Evolutionary conservation across 192 early-diverging fungal species (phyloP), one percentile per base, ranked within the genome.

Genomic region (Coemansia sp.): DNA sequence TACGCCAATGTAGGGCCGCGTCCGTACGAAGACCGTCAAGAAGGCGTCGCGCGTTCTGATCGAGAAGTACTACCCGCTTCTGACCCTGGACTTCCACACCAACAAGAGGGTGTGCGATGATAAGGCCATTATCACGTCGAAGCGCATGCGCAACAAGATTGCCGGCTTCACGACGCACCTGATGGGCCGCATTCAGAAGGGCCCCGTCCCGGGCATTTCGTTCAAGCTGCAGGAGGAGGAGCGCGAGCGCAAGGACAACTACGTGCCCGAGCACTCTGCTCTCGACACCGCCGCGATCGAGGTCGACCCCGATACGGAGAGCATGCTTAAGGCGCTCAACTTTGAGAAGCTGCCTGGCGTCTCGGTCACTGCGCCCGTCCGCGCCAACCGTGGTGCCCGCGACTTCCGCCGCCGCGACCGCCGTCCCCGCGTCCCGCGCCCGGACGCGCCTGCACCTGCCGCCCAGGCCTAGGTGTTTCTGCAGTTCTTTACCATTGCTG

Each of bases 201-300:
- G 96, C 38, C 96, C 96, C 54, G 96, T 99, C 48, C 91, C 90
- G 70, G 96, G 96, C 66, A 99, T 99, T 60, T 99, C 96, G 54
- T 99, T 97, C 94, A 99, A 99, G 89, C 86, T 99, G 52, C 96
- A 99, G 85, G 96, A 99, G 78, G 96, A 99, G 80, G 96, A 99
- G 81, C 89, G 96, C 78, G 96, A 99, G 82, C 87, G 94, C 69
- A 95, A 92, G 85, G 96, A 99, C 74, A 92, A 99, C 85, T 99
- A 90, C 71, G 93, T 99, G 53, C 96, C 96, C 45, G 96, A 99
- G 61, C 79, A 93, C 68, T 99, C 96, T 52, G 96, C 94, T 63
- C 83, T 99, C 54, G 87, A 87, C 48, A 84, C 81, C 49, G 86
- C 88, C 20, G 70, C 77, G 45, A 92, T 97, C 67, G 94, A 95